A percentile compares a stretch with the other conserved stretches of the same genome.
These are phyloP conservation scores for Malus hybrid DNA, from an alignment of 331 rosid species.

Conservation along the genomic window DNA sequence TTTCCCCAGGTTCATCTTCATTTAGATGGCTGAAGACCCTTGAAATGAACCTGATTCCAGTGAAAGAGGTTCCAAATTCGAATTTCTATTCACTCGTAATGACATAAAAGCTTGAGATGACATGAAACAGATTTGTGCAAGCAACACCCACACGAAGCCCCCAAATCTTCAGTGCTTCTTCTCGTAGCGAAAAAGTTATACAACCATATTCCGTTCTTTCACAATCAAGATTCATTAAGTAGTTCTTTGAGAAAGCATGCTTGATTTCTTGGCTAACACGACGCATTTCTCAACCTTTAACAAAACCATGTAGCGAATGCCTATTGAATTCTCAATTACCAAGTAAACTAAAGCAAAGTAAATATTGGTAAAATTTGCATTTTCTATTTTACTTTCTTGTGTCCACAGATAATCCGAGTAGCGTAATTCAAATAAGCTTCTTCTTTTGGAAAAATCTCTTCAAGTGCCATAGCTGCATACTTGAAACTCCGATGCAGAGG, in stretches of 20 bases:
- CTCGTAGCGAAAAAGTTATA: background rate
- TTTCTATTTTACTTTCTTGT: background rate
- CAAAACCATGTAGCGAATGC: background rate
- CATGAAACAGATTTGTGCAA: background rate
- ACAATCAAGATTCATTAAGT: background rate
- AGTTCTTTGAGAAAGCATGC: background rate
- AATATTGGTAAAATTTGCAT: background rate
- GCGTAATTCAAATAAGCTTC: slow-evolving; percentile 60
- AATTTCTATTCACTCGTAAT: background rate
- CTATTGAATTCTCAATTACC: background rate
- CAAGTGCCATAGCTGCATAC: slow-evolving; percentile 72
- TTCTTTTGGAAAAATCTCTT: slow-evolving; percentile 78
- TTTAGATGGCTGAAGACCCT: background rate
- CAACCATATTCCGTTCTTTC: background rate
- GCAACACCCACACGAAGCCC: background rate
- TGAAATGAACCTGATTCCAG: too few species aligned
- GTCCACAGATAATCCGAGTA: background rate
- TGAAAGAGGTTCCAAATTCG: too few species aligned
- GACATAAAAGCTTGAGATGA: background rate
- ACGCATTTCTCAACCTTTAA: background rate
- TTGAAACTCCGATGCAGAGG: slow-evolving; percentile 68
- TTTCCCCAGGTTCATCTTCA: background rate
- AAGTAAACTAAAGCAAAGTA: background rate
- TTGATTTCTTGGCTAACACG: background rate
- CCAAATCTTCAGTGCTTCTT: background rate